Conservation (phyloP, 2,329 filamentous ascomycete genomes). For the Fusarium sp. region DNA sequence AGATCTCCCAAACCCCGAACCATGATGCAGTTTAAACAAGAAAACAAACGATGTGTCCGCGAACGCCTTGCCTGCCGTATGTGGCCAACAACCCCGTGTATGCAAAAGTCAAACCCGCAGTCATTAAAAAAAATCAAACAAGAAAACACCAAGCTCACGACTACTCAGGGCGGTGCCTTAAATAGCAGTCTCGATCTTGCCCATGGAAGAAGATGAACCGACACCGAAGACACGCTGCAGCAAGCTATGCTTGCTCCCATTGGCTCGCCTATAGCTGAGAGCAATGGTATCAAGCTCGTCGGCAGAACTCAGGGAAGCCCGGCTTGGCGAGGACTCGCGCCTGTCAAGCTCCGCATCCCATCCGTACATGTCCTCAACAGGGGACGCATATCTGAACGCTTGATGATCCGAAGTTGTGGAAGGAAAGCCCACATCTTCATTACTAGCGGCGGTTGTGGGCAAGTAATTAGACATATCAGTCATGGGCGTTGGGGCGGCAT, state of each 20-base stretch:
- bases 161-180: background rate
- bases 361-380: conserved; percentile 61
- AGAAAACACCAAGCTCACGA: background rate
- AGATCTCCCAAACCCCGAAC: conserved; percentile 14
- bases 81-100: conserved; percentile 32
- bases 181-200: conserved; percentile 30
- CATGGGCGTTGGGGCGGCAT: conserved; percentile 23
- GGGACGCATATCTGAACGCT: conserved; percentile 35
- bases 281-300: conserved; percentile 36
- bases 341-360: conserved; percentile 64
- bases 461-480: conserved; percentile 58
- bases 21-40: conserved; percentile 20
- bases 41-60: conserved; percentile 17
- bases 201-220: conserved; percentile 39
- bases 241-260: conserved; percentile 44
- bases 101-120: conserved; percentile 22
- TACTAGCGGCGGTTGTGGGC: conserved; percentile 49
- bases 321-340: conserved; percentile 18
- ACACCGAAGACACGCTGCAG: conserved; percentile 47
- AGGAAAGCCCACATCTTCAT: conserved; percentile 23
- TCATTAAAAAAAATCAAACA: conserved; percentile 17
- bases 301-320: conserved; percentile 20
- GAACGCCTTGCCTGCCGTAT: conserved; percentile 45
- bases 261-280: conserved; percentile 44
- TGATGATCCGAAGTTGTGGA: conserved; percentile 28